phyloP scores from a whole-genome alignment of 148 eudicot species.

The Chenopodium berlandieri region DNA sequence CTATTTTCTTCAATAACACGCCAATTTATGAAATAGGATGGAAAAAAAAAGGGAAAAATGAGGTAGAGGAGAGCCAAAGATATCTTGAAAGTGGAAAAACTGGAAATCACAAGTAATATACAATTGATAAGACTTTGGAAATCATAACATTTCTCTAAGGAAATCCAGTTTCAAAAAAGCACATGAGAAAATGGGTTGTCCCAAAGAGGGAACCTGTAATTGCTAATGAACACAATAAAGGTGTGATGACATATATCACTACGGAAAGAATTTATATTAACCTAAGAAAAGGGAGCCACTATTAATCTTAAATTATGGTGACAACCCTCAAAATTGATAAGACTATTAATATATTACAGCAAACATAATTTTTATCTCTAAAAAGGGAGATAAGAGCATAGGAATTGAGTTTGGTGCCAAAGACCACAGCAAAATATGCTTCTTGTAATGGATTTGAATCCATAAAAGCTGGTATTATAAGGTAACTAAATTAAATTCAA shows the following conservation, averaged over 20 bases:
- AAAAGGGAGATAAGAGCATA: neutral
- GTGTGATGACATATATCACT: neutral
- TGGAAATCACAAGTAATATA: neutral
- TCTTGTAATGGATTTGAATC: neutral
- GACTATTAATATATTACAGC: neutral
- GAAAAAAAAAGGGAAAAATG: no score
- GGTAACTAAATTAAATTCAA: slow-evolving; percentile 12
- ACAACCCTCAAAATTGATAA: slow-evolving; percentile 7
- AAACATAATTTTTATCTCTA: neutral
- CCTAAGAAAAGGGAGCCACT: neutral
- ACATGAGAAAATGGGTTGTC: neutral
- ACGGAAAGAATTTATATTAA: no score
- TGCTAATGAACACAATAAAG: neutral
- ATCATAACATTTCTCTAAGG: neutral
- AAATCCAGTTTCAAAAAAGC: neutral
- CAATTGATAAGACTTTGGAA: neutral
- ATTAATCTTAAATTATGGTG: neutral
- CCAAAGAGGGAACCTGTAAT: neutral
- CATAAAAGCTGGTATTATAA: slow-evolving; percentile 13
- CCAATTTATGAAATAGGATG: neutral
- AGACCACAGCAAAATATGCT: neutral
- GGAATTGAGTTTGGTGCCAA: neutral
- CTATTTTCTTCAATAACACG: neutral
- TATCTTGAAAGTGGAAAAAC: neutral
- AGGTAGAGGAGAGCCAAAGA: neutral